A percentile compares a stretch with the other conserved stretches of the same genome.
Evolutionary conservation across 306 rosid genomes (phyloP).

Genomic region (Rosa lucieae): DNA sequence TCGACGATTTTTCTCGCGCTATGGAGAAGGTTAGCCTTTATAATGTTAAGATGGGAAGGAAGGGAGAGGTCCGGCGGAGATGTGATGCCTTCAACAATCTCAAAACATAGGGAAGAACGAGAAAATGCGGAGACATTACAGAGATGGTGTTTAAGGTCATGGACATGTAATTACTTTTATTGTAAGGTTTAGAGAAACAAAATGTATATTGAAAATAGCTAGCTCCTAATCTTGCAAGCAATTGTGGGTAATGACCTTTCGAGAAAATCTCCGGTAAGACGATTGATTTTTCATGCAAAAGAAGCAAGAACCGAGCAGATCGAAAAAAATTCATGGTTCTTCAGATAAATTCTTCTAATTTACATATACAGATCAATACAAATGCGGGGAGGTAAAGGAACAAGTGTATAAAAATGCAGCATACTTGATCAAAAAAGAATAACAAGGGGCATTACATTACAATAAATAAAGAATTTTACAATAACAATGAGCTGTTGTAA

Average conservation of each 20-base stretch:
- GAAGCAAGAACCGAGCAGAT: conserved; percentile 32
- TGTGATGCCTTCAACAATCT: conserved; percentile 40
- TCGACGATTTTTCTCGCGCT: conserved; percentile 34
- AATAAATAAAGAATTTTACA: conserved; percentile 52
- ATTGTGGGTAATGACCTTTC: background rate
- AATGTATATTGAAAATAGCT: background rate
- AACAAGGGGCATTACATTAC: conserved; percentile 5
- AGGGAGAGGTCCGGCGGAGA: conserved; percentile 44
- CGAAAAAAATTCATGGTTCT: conserved; percentile 28
- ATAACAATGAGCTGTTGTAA: conserved; percentile 49
- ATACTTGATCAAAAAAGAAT: conserved; percentile 2
- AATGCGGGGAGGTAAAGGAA: conserved; percentile 28
- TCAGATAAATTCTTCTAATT: conserved; percentile 50
- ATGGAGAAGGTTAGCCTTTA: conserved; percentile 30
- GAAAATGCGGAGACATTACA: background rate
- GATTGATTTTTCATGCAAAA: conserved; percentile 17
- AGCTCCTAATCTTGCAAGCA: conserved; percentile 22
- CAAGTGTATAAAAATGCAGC: conserved; percentile 18
- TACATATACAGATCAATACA: conserved; percentile 48
- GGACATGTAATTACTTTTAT: background rate
- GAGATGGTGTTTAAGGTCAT: background rate
- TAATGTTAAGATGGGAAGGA: conserved; percentile 29
- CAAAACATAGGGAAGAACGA: background rate
- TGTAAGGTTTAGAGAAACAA: background rate
- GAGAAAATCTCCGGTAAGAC: background rate